Conservation (phyloP, 2,329 filamentous ascomycete species). For the Sclerotinia nivalis region DNA sequence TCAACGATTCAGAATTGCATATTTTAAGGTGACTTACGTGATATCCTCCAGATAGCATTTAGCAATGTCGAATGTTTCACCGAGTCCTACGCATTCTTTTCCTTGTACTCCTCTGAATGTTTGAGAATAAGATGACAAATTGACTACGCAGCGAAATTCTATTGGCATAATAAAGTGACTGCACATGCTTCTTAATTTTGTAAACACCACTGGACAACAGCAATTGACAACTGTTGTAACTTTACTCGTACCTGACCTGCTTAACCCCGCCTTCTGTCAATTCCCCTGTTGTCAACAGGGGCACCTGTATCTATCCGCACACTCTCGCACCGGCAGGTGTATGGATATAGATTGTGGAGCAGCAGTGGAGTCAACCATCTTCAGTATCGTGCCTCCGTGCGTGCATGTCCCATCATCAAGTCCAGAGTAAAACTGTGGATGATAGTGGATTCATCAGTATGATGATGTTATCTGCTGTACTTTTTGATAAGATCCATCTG, state of each 20-base stretch:
- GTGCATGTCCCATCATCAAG: background rate
- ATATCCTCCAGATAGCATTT: background rate
- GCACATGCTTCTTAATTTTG: background rate
- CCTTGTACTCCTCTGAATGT: background rate
- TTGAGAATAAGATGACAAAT: background rate
- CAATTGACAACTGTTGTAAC: background rate
- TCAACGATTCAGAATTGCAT: background rate
- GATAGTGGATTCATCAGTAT: background rate
- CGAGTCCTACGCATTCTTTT: background rate
- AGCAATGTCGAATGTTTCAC: background rate
- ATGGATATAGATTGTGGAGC: constrained; percentile 3
- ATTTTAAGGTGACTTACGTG: too few relatives aligned
- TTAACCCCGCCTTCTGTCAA: background rate
- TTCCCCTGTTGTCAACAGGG: constrained; percentile 1
- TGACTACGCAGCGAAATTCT: background rate
- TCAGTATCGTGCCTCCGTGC: background rate
- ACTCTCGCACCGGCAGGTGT: background rate
- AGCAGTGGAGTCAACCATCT: background rate
- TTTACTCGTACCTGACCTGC: background rate
- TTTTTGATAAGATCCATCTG: background rate
- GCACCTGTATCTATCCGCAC: background rate
- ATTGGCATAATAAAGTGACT: background rate
- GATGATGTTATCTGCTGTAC: background rate
- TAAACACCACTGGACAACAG: background rate
- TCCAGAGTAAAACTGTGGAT: background rate